Percentiles rank a stretch among this genome's conserved stretches.
phyloP scores from a whole-genome alignment of 2,329 filamentous ascomycete genomes.

The Chaetomiaceae sp. region DNA sequence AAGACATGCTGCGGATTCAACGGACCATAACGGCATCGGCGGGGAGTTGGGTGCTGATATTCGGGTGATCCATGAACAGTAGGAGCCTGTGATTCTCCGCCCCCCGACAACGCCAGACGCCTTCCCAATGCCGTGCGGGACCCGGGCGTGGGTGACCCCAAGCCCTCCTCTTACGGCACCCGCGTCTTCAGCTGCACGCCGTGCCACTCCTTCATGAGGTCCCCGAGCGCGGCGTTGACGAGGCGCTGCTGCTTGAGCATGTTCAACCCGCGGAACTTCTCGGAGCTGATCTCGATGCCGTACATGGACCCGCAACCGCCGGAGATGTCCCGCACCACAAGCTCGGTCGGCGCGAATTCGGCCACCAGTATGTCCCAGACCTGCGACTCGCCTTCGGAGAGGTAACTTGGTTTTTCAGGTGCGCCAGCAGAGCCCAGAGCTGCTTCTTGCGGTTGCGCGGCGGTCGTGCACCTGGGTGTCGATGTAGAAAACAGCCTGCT shows the following conservation, averaged over 20 bases:
- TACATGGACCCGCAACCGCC: slow-evolving; percentile 88
- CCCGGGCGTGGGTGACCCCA: no score
- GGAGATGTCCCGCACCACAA: slow-evolving; percentile 72
- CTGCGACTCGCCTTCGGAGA: slow-evolving; percentile 52
- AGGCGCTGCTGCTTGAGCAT: slow-evolving; percentile 80
- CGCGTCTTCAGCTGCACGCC: slow-evolving; percentile 75
- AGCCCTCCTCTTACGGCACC: slow-evolving; percentile 34
- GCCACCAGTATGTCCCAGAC: slow-evolving; percentile 52
- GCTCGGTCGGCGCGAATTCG: slow-evolving; percentile 47
- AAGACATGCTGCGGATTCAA: no score
- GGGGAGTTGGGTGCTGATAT: not conserved
- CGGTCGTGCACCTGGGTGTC: slow-evolving; percentile 23
- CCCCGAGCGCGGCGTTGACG: slow-evolving; percentile 69
- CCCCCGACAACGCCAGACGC: not conserved
- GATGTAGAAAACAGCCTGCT: slow-evolving; percentile 15
- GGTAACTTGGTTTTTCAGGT: slow-evolving; percentile 44
- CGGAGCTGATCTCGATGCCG: slow-evolving; percentile 70
- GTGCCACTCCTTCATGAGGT: slow-evolving; percentile 77
- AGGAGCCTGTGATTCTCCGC: no score
- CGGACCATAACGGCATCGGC: no score
- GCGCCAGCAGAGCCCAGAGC: slow-evolving; percentile 18
- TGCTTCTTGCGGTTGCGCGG: slow-evolving; percentile 20
- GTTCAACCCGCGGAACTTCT: slow-evolving; percentile 63
- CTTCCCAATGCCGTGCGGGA: not conserved
- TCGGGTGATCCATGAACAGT: no score